Conservation (phyloP, 192 early-diverging fungal genomes). For the Chytriomyces sp. region DNA sequence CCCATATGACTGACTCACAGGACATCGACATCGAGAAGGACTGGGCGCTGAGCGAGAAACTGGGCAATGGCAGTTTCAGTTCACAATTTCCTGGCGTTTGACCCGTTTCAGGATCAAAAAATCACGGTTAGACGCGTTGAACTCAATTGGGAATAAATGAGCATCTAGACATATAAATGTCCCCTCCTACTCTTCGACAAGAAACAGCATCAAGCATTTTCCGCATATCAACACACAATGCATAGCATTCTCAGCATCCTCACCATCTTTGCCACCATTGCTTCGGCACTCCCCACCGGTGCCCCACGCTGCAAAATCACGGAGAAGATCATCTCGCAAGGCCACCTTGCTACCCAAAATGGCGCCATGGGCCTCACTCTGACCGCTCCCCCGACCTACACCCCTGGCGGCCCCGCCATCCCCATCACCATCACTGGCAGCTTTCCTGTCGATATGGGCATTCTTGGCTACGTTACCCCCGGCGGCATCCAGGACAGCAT, state of each 20-base stretch:
- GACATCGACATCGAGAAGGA: no score
- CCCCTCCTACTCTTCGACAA: no score
- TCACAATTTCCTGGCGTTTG: no score
- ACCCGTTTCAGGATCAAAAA: no score
- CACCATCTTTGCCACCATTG: not conserved
- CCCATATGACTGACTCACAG: no score
- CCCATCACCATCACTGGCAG: conserved; percentile 8
- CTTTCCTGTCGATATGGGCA: not conserved
- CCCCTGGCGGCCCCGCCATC: conserved; percentile 25
- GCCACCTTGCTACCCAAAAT: not conserved
- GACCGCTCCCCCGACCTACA: conserved; percentile 14
- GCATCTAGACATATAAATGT: no score
- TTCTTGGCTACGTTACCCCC: conserved; percentile 39
- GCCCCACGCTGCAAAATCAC: conserved; percentile 18
- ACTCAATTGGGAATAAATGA: no score
- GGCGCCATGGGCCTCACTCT: not conserved
- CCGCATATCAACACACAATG: no score
- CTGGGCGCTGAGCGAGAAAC: no score
- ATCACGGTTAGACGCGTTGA: no score
- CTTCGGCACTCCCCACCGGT: conserved; percentile 16
- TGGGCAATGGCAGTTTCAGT: no score
- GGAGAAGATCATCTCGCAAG: conserved; percentile 4
- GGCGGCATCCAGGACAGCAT: conserved; percentile 25
- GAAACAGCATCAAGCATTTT: no score
- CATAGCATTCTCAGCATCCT: not conserved